Percentiles rank a stretch among this genome's conserved stretches.
Conservation (phyloP, 257 asterid species). For the Cinchona pubescens region DNA sequence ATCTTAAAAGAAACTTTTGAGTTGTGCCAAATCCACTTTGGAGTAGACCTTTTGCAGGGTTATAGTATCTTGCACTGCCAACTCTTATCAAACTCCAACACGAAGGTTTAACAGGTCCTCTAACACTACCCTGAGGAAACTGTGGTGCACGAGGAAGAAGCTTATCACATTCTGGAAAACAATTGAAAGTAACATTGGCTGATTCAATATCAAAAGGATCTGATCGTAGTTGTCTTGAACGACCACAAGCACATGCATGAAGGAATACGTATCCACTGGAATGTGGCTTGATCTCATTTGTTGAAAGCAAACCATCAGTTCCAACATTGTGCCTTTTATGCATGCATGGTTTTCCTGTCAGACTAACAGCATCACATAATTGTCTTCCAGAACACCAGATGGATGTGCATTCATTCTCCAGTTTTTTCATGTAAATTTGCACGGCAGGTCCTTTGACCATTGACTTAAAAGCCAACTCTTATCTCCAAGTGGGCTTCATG, state of each 20-base stretch:
- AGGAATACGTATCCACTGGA: conserved; percentile 90
- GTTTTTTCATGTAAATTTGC: conserved; percentile 45
- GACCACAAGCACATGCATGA: conserved; percentile 99
- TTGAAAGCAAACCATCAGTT: conserved; percentile 25
- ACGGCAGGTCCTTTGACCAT: conserved; percentile 90
- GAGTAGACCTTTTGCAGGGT: conserved; percentile 76
- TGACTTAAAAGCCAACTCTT: conserved; percentile 52
- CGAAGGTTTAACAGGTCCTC: conserved; percentile 49
- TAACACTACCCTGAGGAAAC: conserved; percentile 46
- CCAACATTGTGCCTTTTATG: conserved; percentile 62
- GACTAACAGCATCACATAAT: conserved; percentile 88
- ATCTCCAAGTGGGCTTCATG: conserved; percentile 74
- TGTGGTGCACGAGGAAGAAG: conserved; percentile 65
- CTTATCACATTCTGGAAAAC: conserved; percentile 81
- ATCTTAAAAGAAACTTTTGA: conserved; percentile 69
- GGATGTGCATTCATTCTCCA: conserved; percentile 78
- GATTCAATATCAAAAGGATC: conserved; percentile 91
- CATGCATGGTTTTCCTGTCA: conserved; percentile 95
- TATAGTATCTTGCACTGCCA: conserved; percentile 80
- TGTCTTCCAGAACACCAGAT: conserved; percentile 91
- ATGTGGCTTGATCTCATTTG: conserved; percentile 51
- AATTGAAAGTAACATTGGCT: conserved; percentile 55
- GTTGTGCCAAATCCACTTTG: conserved; percentile 84
- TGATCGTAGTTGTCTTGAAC: conserved; percentile 71
- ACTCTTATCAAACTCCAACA: conserved; percentile 84